phyloP scores from a whole-genome alignment of 768 basidiomycete species.

The Vararia minispora region DNA sequence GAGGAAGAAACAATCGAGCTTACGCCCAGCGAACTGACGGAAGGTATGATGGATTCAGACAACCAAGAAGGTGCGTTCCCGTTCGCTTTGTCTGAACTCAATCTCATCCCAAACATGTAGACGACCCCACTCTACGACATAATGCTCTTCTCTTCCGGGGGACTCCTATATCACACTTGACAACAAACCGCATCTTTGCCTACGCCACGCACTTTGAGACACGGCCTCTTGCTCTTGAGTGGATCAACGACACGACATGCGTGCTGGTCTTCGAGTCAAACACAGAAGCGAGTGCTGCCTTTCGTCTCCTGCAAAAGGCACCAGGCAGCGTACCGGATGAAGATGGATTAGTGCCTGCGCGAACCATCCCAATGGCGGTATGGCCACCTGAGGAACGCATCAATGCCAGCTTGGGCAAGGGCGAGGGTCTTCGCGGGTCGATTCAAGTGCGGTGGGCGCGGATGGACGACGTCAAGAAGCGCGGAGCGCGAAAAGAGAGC shows the following conservation, averaged over 20 bases:
- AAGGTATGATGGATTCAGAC: conserved; percentile 17
- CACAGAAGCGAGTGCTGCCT: conserved; percentile 39
- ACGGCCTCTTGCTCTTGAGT: conserved; percentile 68
- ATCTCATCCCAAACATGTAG: conserved; percentile 2
- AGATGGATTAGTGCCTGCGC: conserved; percentile 50
- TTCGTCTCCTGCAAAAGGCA: conserved; percentile 40
- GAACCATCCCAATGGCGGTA: conserved; percentile 57
- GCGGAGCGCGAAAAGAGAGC: conserved; percentile 60
- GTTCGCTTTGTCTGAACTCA: not conserved
- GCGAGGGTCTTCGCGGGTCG: conserved; percentile 52
- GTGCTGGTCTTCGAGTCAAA: conserved; percentile 63
- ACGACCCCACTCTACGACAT: conserved; percentile 35
- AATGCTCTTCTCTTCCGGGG: conserved; percentile 71
- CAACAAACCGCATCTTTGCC: conserved; percentile 69
- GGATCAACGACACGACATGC: conserved; percentile 79
- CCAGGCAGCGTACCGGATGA: conserved; percentile 39
- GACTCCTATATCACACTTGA: conserved; percentile 59
- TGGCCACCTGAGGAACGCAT: conserved; percentile 80
- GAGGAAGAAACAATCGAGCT: conserved; percentile 26
- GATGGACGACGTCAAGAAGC: conserved; percentile 64
- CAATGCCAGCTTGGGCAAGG: conserved; percentile 56
- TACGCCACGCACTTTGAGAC: conserved; percentile 74
- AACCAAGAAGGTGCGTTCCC: conserved; percentile 16
- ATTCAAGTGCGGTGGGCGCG: conserved; percentile 73
- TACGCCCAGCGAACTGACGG: conserved; percentile 11